Base-by-base conservation (phyloP, 371 early-diverging fungal species). In the Circinella minor region DNA sequence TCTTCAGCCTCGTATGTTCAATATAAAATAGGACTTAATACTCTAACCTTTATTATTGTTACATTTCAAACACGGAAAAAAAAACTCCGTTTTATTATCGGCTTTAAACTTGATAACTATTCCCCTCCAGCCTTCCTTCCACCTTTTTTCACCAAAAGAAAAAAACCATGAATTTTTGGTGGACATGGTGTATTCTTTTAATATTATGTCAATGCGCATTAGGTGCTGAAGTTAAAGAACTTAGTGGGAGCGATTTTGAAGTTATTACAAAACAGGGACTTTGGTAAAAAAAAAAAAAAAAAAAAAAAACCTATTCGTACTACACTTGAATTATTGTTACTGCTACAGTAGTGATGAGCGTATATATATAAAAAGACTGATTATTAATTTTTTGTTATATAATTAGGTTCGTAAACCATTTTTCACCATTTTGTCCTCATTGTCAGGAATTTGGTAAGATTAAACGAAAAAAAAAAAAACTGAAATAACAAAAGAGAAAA, bases 321-420 rank as follows among this genome's bases (percentile, higher is more conserved):
- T 17, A 47, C 47, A 39, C 39, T 36, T 18, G 8, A 3, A 14
- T 39, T 63, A 8, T 49, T 46, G 17, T 51, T 64, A 6, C 59
- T 77, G 27, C 27, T 27, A 27, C 27, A 27, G 27, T 27, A 27
- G 27, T 27, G 27, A 27, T 27, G 27, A 27, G 27, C 2, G 2
- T 27, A 27, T 2, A 27, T 27, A 27, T 27, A 27, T 27, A 43
- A 9, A 43, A 43, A 11, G 43, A 43, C 11, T 43, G 6, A 43
- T 9, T 43, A 11, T 43, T 43, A 6, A 39, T 43, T 43, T 0
- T 9, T 11, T 43, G 1, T 67, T 75, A 67, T 68, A 67, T 51
- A 36, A 37, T 3, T 71, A 83, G 84, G 82, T 67, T 82, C 46
- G 75, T 84, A 48, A 76, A 82, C 38, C 74, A 78, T 46, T 84